These are phyloP conservation scores for Fusarium haematococcum DNA, from an alignment of 2,329 filamentous ascomycete species.

Conservation along the genomic window DNA sequence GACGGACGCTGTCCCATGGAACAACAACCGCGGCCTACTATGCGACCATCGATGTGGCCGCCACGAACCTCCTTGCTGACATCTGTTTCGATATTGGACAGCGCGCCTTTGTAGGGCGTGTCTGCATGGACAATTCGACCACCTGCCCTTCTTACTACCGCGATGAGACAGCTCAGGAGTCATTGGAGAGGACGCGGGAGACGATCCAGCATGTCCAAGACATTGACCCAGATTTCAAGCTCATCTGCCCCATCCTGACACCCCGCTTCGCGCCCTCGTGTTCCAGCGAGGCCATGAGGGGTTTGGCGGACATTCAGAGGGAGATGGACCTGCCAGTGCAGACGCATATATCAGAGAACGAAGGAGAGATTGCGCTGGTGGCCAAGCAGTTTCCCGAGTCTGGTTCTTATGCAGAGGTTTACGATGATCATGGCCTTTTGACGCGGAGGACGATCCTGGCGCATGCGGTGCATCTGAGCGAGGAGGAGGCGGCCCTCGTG, in stretches of 20 bases:
- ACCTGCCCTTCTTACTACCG: conserved; percentile 82
- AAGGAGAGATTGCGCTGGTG: conserved; percentile 78
- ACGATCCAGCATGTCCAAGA: conserved; percentile 73
- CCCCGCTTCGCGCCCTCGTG: conserved; percentile 75
- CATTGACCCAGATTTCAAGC: conserved; percentile 72
- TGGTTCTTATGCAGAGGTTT: conserved; percentile 79
- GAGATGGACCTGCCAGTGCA: conserved; percentile 78
- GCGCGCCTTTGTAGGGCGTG: conserved; percentile 88
- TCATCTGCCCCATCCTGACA: conserved; percentile 86
- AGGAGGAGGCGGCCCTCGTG: conserved; percentile 75
- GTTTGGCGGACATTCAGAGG: conserved; percentile 73
- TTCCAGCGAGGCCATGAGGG: conserved; percentile 68
- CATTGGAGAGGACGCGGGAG: conserved; percentile 66
- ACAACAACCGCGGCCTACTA: conserved; percentile 97
- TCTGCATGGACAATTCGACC: conserved; percentile 86
- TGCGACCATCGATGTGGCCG: conserved; percentile 85
- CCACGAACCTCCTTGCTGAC: conserved; percentile 91
- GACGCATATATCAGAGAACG: conserved; percentile 92
- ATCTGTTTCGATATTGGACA: conserved; percentile 86
- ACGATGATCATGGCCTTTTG: conserved; percentile 79
- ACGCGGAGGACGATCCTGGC: conserved; percentile 82
- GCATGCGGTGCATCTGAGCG: conserved; percentile 82
- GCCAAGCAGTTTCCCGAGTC: conserved; percentile 73
- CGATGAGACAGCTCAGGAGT: conserved; percentile 73
- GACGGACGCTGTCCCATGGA: conserved; percentile 85